Conservation (phyloP, 192 early-diverging fungal genomes). For the Umbelopsis ramanniana region DNA sequence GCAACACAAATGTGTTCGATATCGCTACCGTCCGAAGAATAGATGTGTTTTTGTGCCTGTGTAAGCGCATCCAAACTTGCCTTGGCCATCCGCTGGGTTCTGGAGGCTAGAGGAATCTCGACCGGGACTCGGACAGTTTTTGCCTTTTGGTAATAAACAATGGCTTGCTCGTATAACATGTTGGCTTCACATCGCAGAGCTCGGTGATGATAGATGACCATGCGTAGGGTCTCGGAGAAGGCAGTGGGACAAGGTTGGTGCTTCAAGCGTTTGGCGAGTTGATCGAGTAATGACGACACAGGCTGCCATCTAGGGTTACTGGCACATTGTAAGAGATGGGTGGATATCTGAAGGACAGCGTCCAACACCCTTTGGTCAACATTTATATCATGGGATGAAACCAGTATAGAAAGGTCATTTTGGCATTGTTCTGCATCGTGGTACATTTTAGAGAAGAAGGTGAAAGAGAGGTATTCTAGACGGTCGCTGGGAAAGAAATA, state of each 20-base stretch:
- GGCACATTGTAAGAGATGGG: conserved; percentile 2
- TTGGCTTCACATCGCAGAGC: conserved; percentile 6
- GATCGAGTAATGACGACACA: neutral
- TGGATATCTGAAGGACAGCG: neutral
- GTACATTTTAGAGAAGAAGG: neutral
- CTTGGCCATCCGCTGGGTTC: neutral
- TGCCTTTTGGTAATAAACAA: neutral
- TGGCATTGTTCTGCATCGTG: conserved; percentile 5
- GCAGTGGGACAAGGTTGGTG: neutral
- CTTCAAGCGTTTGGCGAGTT: conserved; percentile 7
- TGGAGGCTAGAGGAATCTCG: neutral
- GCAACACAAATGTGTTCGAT: conserved; percentile 6
- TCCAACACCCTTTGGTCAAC: neutral
- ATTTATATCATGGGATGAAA: neutral
- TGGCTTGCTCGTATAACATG: neutral
- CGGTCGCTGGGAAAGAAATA: neutral
- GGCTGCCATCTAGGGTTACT: neutral
- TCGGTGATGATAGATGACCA: conserved; percentile 12
- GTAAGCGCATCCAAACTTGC: neutral
- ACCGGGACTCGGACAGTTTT: neutral
- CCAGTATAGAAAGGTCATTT: neutral
- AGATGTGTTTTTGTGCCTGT: neutral
- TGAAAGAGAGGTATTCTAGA: conserved; percentile 4
- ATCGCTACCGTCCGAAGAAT: conserved; percentile 12
- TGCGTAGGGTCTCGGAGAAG: neutral